These are phyloP conservation scores for Alternaria consortialis DNA, from an alignment of 2,329 filamentous ascomycete genomes.

Conservation along the genomic window DNA sequence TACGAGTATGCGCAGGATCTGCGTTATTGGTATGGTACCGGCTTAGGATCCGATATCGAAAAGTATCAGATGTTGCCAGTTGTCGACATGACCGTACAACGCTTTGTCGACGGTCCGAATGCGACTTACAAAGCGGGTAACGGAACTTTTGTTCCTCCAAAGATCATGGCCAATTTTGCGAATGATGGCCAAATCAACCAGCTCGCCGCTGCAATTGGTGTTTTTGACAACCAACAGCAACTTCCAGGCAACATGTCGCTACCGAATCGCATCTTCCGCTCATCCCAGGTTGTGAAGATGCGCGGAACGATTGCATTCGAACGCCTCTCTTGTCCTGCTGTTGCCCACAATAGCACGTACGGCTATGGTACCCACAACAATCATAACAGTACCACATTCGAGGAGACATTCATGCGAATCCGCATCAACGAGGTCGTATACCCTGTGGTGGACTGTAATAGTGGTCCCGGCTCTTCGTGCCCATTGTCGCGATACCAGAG, in stretches of 20 bases:
- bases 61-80: slow-evolving; percentile 70
- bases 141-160: slow-evolving; percentile 61
- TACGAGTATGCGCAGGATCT: slow-evolving; percentile 76
- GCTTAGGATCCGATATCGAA: slow-evolving; percentile 64
- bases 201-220: slow-evolving; percentile 66
- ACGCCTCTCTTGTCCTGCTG: slow-evolving; percentile 62
- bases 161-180: slow-evolving; percentile 68
- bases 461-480: slow-evolving; percentile 59
- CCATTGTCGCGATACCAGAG: slow-evolving; percentile 42
- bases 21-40: slow-evolving; percentile 72
- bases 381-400: slow-evolving; percentile 17
- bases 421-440: slow-evolving; percentile 69
- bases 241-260: slow-evolving; percentile 61
- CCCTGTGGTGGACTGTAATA: slow-evolving; percentile 63
- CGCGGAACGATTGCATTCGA: slow-evolving; percentile 72
- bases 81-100: slow-evolving; percentile 62
- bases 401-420: slow-evolving; percentile 62
- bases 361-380: background rate
- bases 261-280: slow-evolving; percentile 61
- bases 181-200: slow-evolving; percentile 74
- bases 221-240: slow-evolving; percentile 65
- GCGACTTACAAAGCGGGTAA: slow-evolving; percentile 60
- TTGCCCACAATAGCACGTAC: slow-evolving; percentile 10
- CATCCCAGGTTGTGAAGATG: slow-evolving; percentile 68
- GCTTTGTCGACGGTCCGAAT: slow-evolving; percentile 64